Base-by-base conservation (phyloP, 495 filamentous ascomycete genomes). In the Podospora sp. region DNA sequence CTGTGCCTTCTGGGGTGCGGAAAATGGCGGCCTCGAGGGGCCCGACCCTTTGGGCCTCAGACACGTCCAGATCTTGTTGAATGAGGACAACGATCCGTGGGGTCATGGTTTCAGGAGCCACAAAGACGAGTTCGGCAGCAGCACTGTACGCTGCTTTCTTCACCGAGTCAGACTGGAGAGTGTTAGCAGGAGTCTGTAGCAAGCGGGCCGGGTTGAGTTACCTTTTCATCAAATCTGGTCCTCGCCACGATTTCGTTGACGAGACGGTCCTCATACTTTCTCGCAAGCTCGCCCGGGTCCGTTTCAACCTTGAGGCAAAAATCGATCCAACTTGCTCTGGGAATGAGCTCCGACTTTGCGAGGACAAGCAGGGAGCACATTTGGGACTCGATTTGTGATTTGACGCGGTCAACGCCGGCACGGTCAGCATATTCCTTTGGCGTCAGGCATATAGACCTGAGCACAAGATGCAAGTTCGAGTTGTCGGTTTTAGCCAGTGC, bases 11-110 rank as follows among this genome's bases (percentile, higher is more conserved):
- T 1, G 91, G 90, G 2, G 93, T 97, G 18, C 91, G 87, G 74
- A 93, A 92, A 65, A 99, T 97, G 6, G 92, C 93, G 29, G 92
- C 92, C 78, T 98, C 95, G 0, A 90, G 89, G 21, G 92, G 90
- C 0, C 93, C 92, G 65, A 97, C 85, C 20, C 84, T 81, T 0
- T 85, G 82, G 5, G 95, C 80, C 63, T 90, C 88, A 12, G 79
- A 73, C 1, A 87, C 83, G 61, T 91, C 82, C 20, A 99, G 77
- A 72, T 96, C 91, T 18, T 85, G 70, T 51, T 82, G 81, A 33
- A 98, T 88, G 65, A 93, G 87, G 49, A 86, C 76, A 6, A 97
- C 86, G 24, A 99, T 83, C 9, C 86, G 85, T 1, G 92, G 88
- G 16, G 90, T 89, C 77, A 97, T 89, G 16, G 81, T 79, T 53